Base-by-base conservation (phyloP, 1,284 basidiomycete genomes). In the Austropuccinia psidii region DNA sequence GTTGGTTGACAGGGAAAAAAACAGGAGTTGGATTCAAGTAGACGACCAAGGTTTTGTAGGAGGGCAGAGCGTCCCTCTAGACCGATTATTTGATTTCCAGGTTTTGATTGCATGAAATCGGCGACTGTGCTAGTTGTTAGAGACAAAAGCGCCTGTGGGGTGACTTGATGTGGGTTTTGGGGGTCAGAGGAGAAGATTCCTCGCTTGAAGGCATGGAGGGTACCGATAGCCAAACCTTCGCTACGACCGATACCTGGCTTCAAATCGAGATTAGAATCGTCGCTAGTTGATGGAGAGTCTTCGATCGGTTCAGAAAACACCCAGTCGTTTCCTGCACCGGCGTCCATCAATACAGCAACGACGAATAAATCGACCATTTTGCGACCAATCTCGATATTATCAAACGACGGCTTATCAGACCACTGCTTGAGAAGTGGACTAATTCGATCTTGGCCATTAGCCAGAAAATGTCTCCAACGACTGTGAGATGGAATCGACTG, bases 201-300 rank as follows among this genome's bases (percentile, higher is more conserved):
- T 5, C 83, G 80, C 62, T 85, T 81, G 77, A 96, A 98, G 91
- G 97, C 96, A 79, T 91, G 87, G 60, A 92, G 83, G 77, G 90
- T 92, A 0, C 93, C 94, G 4, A 97, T 89, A 0, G 89, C 94
- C n/a, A 98, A 83, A 0, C 93, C 94, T 80, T 98, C 94, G 0
- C 89, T 91, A 58, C 94, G 83, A 21, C 84, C 83, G 78, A 90
- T 93, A 9, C 82, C 83, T 78, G 33, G 47, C 4, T 52, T 52
- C 47, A 41, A 43, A 35, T 27, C 33, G 24, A 65, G 67, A 35
- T 33, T 49, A 24, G 43, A 17, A n/a, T 50, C 19, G 15, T 29
- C 15, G 24, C 60, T 61, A 9, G 58, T 60, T 9, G 35, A 73
- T 21, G 39, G 49, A n/a, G 78, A 80, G 33, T 74, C 55, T 24